Conservation (phyloP, 441 rosid genomes). For the Erysimum cheiri region DNA sequence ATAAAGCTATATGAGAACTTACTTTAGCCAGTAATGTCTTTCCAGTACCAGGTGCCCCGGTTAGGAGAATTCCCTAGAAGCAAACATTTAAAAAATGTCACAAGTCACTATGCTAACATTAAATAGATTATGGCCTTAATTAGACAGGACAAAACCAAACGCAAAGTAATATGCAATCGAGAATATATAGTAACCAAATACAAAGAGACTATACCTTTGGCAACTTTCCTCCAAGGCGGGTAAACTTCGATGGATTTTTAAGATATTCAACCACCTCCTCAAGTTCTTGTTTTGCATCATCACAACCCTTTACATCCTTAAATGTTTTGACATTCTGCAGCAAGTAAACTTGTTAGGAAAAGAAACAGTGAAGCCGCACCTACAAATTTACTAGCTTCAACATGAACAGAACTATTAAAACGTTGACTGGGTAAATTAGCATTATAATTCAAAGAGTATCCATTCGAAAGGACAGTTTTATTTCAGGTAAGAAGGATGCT, state of each 20-base stretch:
- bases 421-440: constrained; percentile 1
- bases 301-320: constrained; percentile 99
- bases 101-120: constrained; percentile 17
- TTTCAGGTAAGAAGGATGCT: constrained; percentile 26
- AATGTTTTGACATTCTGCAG: constrained; percentile 95
- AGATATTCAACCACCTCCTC: constrained; percentile 99
- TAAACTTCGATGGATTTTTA: constrained; percentile 91
- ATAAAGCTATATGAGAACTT: constrained; percentile 24
- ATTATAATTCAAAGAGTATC: neutral
- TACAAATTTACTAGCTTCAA: constrained; percentile 8
- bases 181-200: constrained; percentile 17
- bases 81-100: constrained; percentile 29
- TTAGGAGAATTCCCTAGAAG: constrained; percentile 93
- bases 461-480: constrained; percentile 1
- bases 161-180: constrained; percentile 4
- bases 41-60: constrained; percentile 99
- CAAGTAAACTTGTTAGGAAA: constrained; percentile 40
- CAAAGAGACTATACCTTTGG: constrained; percentile 75
- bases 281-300: constrained; percentile 99
- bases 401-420: constrained; percentile 13
- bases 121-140: neutral
- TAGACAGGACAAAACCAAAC: constrained; percentile 7
- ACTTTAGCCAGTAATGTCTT: constrained; percentile 98
- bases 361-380: neutral
- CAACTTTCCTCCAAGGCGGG: constrained; percentile 97